Conservation (phyloP, 192 early-diverging fungal species). For the Allomyces macrogynus region DNA sequence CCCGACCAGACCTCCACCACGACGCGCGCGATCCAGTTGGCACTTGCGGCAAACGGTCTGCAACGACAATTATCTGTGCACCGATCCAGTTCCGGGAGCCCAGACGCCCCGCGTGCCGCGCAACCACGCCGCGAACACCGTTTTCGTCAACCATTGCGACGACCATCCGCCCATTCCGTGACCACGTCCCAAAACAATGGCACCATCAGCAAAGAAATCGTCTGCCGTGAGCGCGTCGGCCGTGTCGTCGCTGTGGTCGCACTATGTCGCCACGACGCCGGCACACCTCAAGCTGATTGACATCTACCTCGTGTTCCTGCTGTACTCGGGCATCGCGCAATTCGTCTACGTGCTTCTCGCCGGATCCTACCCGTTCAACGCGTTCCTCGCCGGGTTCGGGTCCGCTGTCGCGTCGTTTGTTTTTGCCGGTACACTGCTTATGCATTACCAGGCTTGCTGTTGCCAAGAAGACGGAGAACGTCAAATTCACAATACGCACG, state of each 20-base stretch:
- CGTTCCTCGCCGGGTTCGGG: conserved; percentile 88
- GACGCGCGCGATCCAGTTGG: too few species aligned
- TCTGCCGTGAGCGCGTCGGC: too few species aligned
- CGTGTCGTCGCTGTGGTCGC: too few species aligned
- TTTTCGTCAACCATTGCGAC: neutral
- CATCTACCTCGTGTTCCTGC: conserved; percentile 73
- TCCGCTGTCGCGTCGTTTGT: conserved; percentile 81
- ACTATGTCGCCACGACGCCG: conserved; percentile 25
- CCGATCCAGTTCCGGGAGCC: too few species aligned
- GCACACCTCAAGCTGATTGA: conserved; percentile 76
- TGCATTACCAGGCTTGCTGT: too few species aligned
- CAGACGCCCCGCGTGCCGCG: conserved; percentile 1
- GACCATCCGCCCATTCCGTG: neutral
- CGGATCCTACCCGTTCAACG: conserved; percentile 94
- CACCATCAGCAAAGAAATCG: too few species aligned
- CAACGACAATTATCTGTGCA: too few species aligned
- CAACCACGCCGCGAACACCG: neutral
- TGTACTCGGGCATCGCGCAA: conserved; percentile 76
- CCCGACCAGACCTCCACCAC: too few species aligned
- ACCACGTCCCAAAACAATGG: neutral
- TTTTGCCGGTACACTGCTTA: conserved; percentile 63
- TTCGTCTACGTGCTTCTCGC: conserved; percentile 68
- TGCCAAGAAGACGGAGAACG: too few species aligned
- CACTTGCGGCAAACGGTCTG: too few species aligned
- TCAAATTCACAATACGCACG: conserved; percentile 2